These are phyloP conservation scores for Carex myosuroides DNA, from an alignment of 176 grass and related monocot genomes.

Conservation along the genomic window DNA sequence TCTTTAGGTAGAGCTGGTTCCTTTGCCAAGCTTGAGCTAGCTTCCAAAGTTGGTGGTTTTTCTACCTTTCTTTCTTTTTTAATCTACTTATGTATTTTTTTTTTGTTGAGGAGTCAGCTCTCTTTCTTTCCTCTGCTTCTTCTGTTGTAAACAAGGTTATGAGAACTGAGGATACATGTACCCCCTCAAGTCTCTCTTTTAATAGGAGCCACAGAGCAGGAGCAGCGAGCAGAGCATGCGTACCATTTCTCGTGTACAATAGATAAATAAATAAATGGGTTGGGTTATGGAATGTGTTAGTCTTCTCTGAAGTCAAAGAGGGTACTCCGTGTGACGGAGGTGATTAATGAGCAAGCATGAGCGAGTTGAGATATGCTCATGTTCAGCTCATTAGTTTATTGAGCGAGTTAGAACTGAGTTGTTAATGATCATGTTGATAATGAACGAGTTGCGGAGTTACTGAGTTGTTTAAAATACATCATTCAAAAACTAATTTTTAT, in stretches of 20 bases:
- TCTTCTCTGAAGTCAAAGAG: not conserved
- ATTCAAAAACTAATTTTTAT: too few relatives aligned
- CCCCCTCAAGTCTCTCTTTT: not conserved
- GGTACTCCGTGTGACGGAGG: not conserved
- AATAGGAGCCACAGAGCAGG: not conserved
- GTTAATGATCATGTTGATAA: too few relatives aligned
- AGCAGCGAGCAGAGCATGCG: not conserved
- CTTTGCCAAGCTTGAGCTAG: not conserved
- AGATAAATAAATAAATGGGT: not conserved
- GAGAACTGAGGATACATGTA: not conserved
- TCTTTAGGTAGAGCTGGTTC: not conserved
- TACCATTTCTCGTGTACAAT: not conserved
- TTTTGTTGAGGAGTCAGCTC: not conserved
- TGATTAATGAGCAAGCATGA: too few relatives aligned
- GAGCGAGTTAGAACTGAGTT: too few relatives aligned
- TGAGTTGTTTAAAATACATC: too few relatives aligned
- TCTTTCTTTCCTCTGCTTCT: not conserved
- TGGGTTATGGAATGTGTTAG: not conserved
- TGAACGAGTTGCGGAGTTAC: too few relatives aligned
- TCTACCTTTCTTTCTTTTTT: not conserved
- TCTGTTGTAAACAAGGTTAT: not conserved
- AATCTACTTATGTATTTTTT: too few relatives aligned
- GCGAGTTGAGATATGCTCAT: too few relatives aligned
- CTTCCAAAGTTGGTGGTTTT: not conserved
- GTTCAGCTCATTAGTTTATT: too few relatives aligned